These are phyloP conservation scores for Mariannaea elegans DNA, from an alignment of 2,329 filamentous ascomycete genomes.

Conservation along the genomic window DNA sequence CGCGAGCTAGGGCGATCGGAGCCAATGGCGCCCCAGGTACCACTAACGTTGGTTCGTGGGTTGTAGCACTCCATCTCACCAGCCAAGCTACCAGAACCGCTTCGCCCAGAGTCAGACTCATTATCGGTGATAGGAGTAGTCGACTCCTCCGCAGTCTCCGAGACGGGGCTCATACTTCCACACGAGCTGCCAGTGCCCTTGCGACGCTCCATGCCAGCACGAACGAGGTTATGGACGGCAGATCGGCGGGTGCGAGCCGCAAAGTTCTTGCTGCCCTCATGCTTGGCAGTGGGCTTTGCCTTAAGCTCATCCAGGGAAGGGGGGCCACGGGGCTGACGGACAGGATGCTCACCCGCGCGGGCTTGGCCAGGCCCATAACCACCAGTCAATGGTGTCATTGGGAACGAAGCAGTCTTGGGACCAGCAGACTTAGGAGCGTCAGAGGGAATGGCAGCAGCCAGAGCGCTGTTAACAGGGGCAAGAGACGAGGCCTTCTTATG, in stretches of 20 bases:
- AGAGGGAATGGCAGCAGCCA: constrained; percentile 56
- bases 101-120: constrained; percentile 75
- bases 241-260: constrained; percentile 89
- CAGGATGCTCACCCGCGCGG: constrained; percentile 92
- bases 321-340: constrained; percentile 91
- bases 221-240: constrained; percentile 90
- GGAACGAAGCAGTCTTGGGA: constrained; percentile 83
- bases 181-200: constrained; percentile 74
- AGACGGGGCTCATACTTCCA: constrained; percentile 88
- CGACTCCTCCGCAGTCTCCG: constrained; percentile 75
- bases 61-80: constrained; percentile 76
- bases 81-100: constrained; percentile 81
- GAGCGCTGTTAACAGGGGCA: constrained; percentile 63
- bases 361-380: constrained; percentile 92
- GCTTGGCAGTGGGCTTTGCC: constrained; percentile 87
- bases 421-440: constrained; percentile 66
- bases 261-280: constrained; percentile 98
- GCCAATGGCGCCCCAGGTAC: constrained; percentile 80
- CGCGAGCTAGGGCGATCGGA: constrained; percentile 81
- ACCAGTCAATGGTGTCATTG: constrained; percentile 81
- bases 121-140: constrained; percentile 78
- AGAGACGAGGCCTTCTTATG: constrained; percentile 91
- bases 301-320: constrained; percentile 91
- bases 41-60: constrained; percentile 80
- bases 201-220: constrained; percentile 88